Evolutionary conservation across 371 early-diverging fungal species (phyloP).

Genomic region (Circinella umbellata): DNA sequence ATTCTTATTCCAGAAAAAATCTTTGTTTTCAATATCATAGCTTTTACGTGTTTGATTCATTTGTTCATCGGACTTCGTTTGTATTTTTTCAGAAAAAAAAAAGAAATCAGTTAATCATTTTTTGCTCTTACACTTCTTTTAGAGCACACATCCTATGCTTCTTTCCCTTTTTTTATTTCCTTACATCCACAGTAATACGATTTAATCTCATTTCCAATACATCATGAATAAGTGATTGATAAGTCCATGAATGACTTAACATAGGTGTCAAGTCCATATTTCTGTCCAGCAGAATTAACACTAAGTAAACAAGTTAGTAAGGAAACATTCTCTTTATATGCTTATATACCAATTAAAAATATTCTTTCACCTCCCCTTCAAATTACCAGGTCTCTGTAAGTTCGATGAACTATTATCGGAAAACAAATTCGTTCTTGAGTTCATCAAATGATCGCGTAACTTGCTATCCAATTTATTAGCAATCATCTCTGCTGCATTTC

Average conservation of each 20-base stretch:
- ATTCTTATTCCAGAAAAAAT: conserved; percentile 95
- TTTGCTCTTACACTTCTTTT: not conserved
- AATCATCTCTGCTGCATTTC: conserved; percentile 94
- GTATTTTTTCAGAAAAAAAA: not conserved
- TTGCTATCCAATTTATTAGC: conserved; percentile 87
- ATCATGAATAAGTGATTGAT: conserved; percentile 97
- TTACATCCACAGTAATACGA: conserved; percentile 65
- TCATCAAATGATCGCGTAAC: conserved; percentile 89
- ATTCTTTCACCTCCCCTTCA: not conserved
- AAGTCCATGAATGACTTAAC: conserved; percentile 98
- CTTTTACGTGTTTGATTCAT: conserved; percentile 70
- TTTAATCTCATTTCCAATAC: conserved; percentile 93
- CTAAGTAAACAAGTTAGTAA: conserved; percentile 27
- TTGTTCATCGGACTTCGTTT: conserved; percentile 67
- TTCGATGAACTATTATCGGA: conserved; percentile 54
- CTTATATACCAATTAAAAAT: too few species aligned
- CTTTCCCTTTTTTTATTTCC: not conserved
- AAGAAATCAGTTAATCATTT: not conserved
- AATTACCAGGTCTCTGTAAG: conserved; percentile 57
- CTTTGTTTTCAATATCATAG: conserved; percentile 91
- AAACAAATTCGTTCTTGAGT: conserved; percentile 83
- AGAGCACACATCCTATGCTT: not conserved
- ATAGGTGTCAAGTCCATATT: conserved; percentile 95
- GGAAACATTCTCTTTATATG: too few species aligned
- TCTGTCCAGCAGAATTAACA: conserved; percentile 93